phyloP scores from a whole-genome alignment of 1,139 yeast genomes.

The Kazachstania sp. region DNA sequence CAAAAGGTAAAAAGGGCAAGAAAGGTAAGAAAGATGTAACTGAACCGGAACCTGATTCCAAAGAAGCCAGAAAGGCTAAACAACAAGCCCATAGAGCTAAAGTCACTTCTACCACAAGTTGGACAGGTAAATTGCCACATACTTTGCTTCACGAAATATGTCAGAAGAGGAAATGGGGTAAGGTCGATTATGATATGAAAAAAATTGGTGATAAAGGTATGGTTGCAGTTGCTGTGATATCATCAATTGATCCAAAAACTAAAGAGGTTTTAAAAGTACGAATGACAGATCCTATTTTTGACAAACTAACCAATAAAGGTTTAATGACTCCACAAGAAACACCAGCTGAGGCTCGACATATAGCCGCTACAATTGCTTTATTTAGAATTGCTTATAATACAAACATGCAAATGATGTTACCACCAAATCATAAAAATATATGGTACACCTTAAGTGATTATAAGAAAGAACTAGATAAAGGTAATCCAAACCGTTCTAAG shows the following conservation, averaged over 20 bases:
- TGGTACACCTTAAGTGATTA: slow-evolving; percentile 68
- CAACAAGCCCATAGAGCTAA: slow-evolving; percentile 32
- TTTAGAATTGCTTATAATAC: slow-evolving; percentile 73
- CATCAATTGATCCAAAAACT: slow-evolving; percentile 76
- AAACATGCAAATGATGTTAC: slow-evolving; percentile 79
- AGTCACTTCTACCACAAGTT: slow-evolving; percentile 55
- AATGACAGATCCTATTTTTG: slow-evolving; percentile 50
- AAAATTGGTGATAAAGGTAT: slow-evolving; percentile 45
- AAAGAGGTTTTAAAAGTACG: slow-evolving; percentile 52
- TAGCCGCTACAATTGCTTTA: slow-evolving; percentile 80
- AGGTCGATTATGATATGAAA: slow-evolving; percentile 67
- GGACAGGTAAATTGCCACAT: slow-evolving; percentile 95
- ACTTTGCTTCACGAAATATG: slow-evolving; percentile 80
- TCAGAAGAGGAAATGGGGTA: slow-evolving; percentile 84
- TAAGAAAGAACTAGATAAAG: slow-evolving; percentile 39
- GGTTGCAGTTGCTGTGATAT: slow-evolving; percentile 50
- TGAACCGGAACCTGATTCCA: slow-evolving; percentile 10
- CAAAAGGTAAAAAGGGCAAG: slow-evolving; percentile 18
- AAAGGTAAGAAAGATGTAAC: slow-evolving; percentile 14
- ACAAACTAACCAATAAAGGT: slow-evolving; percentile 30
- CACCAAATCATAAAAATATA: slow-evolving; percentile 66
- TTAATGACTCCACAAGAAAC: slow-evolving; percentile 60
- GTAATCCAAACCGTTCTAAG: slow-evolving; percentile 41
- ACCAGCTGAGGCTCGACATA: slow-evolving; percentile 81
- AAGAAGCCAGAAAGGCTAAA: slow-evolving; percentile 17